Evolutionary conservation across 1,284 basidiomycete species (phyloP), one percentile per base, ranked within the genome.

Genomic region (Exobasidium cylindrosporum): DNA sequence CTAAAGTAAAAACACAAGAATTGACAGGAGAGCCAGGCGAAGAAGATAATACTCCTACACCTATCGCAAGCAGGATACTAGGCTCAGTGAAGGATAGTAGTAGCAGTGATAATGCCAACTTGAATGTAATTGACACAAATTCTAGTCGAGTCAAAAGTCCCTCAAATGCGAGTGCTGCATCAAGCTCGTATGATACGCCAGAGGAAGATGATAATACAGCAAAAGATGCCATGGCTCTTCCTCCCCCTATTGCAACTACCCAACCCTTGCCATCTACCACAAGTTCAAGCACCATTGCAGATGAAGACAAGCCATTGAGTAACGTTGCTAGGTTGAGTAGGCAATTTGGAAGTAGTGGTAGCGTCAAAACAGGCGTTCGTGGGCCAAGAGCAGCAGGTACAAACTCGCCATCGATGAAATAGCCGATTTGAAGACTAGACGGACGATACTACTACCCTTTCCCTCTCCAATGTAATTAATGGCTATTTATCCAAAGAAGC

Each of bases 21-120:
- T 10, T 28, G 13, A 17, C 7, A 7, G 31, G 32, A 46, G 28
- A 23, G 44, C 6, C 43, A 49, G 30, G 45, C 47, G 14, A 61
- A 59, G 62, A 77, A 72, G 49, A 40, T 17, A 40, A 40, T 17
- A 40, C 17, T 7, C 35, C 35, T 40, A 40, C 35, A 10, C 35
- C 35, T 17, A 17, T 40, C 17, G 35, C 35, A 10, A 40, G 35
- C 17, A 40, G 35, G 35, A 40, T 40, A 10, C 35, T 40, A 7
- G n/a, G n/a, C n/a, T n/a, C n/a, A n/a, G n/a, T n/a, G n/a, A n/a
- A n/a, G n/a, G 35, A 40, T 40, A 40, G 67, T 67, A 6, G 74
- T 80, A 14, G 70, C 76, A 13, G 70, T 76, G n/a, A 79, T 81
- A 21, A 80, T 77, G 4, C 75, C 81, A 13, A 73, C 80, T 13